Evolutionary conservation across 371 early-diverging fungal species (phyloP).

Genomic region (Mortierella sp.): DNA sequence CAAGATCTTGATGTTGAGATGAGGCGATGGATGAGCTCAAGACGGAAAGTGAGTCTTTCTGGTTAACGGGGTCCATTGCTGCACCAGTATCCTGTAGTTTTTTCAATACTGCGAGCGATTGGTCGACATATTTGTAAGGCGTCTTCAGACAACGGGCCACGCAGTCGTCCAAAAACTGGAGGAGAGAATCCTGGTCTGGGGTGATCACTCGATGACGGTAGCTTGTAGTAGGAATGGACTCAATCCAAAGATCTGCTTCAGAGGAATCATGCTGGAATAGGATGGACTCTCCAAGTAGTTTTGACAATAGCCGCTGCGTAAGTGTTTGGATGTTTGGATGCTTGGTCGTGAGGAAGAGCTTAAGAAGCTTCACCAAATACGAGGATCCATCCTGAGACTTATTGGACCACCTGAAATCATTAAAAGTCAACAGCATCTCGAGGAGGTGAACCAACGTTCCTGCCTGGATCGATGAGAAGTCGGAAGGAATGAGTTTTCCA

Average conservation of each 20-base stretch:
- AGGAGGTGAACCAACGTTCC: conserved; percentile 69
- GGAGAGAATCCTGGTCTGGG: conserved; percentile 55
- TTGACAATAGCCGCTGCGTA: conserved; percentile 59
- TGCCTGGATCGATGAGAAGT: conserved; percentile 64
- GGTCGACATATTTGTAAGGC: conserved; percentile 75
- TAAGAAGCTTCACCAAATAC: conserved; percentile 67
- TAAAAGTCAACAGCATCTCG: conserved; percentile 66
- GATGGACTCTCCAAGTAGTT: conserved; percentile 67
- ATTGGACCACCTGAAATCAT: conserved; percentile 78
- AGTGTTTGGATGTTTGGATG: conserved; percentile 61
- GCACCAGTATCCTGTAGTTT: conserved; percentile 23
- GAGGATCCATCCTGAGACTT: conserved; percentile 56
- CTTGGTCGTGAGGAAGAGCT: conserved; percentile 64
- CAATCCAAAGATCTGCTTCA: conserved; percentile 72
- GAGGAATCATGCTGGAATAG: conserved; percentile 72
- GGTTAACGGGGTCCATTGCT: conserved; percentile 9
- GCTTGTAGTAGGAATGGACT: conserved; percentile 60
- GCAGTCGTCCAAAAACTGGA: conserved; percentile 76
- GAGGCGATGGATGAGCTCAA: conserved; percentile 13
- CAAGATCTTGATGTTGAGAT: conserved; percentile 28
- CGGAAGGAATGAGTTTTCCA: conserved; percentile 77
- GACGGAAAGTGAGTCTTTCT: conserved; percentile 18
- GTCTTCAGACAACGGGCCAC: conserved; percentile 64
- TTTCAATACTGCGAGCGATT: conserved; percentile 54
- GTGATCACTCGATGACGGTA: conserved; percentile 40